These are phyloP conservation scores for Xylaria bambusicola DNA, from an alignment of 495 filamentous ascomycete species.

Conservation along the genomic window DNA sequence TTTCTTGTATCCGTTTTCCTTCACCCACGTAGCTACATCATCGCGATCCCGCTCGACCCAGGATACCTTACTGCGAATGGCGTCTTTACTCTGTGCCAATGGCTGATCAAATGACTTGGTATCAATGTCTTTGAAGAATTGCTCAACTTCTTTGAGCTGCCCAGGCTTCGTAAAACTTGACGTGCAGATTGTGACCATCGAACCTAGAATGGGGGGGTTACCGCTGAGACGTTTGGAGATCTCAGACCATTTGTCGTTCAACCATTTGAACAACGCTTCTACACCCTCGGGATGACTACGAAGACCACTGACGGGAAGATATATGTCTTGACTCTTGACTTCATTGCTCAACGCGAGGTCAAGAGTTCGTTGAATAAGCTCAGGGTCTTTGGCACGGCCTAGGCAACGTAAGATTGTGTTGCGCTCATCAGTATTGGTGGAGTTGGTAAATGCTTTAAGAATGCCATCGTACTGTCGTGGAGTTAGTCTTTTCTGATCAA, in stretches of 20 bases:
- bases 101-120: constrained; percentile 72
- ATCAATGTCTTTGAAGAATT: constrained; percentile 78
- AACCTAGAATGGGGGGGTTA: constrained; percentile 81
- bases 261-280: constrained; percentile 77
- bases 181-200: constrained; percentile 80
- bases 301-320: constrained; percentile 79
- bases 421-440: constrained; percentile 88
- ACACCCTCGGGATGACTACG: constrained; percentile 78
- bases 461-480: constrained; percentile 71
- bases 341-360: constrained; percentile 73
- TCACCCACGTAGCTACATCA: constrained; percentile 58
- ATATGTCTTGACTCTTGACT: constrained; percentile 95
- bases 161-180: constrained; percentile 75
- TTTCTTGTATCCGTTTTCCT: constrained; percentile 36
- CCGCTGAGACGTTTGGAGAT: constrained; percentile 67
- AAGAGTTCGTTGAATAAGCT: constrained; percentile 81
- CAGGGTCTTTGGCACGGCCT: constrained; percentile 73
- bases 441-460: constrained; percentile 78
- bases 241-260: constrained; percentile 82
- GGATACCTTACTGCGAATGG: constrained; percentile 59
- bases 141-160: constrained; percentile 72
- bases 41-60: constrained; percentile 60
- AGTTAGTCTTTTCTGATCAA: constrained; percentile 24
- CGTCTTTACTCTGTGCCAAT: constrained; percentile 63
- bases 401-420: constrained; percentile 90